phyloP scores from a whole-genome alignment of 441 rosid genomes.

The Flueggea neowawraea region DNA sequence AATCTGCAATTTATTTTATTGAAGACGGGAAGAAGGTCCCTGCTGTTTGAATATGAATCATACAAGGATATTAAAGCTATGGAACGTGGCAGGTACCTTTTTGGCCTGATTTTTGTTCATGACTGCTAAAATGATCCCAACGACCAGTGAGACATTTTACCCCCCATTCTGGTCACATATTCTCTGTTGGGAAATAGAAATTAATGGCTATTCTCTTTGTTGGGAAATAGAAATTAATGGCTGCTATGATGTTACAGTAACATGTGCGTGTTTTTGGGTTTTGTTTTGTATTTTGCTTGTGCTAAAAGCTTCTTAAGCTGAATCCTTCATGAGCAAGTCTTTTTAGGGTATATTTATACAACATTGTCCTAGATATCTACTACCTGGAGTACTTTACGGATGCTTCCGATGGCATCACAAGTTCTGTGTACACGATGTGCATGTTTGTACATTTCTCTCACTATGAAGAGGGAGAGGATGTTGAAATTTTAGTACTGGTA shows the following conservation, averaged over 20 bases:
- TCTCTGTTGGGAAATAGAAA: neutral
- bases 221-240: neutral
- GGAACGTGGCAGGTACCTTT: neutral
- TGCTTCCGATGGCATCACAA: no score
- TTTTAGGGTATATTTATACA: no score
- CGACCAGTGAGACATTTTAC: conserved; percentile 18
- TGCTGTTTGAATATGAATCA: conserved; percentile 21
- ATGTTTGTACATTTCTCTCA: no score
- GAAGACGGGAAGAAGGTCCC: conserved; percentile 88
- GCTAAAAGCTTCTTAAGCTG: neutral
- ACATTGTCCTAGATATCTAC: no score
- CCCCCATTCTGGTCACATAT: conserved; percentile 5
- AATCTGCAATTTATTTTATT: conserved; percentile 73
- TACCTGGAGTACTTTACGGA: no score
- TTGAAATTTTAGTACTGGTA: no score
- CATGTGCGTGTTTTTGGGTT: neutral
- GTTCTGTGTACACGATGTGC: no score
- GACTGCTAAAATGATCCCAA: neutral
- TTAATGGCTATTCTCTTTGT: neutral
- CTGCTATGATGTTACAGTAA: neutral
- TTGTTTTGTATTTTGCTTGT: neutral
- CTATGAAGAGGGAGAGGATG: no score
- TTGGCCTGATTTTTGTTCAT: neutral
- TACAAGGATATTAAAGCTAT: neutral
- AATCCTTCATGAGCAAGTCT: neutral